phyloP scores from a whole-genome alignment of 2,329 filamentous ascomycete species.

The Hirsutella thompsonii region DNA sequence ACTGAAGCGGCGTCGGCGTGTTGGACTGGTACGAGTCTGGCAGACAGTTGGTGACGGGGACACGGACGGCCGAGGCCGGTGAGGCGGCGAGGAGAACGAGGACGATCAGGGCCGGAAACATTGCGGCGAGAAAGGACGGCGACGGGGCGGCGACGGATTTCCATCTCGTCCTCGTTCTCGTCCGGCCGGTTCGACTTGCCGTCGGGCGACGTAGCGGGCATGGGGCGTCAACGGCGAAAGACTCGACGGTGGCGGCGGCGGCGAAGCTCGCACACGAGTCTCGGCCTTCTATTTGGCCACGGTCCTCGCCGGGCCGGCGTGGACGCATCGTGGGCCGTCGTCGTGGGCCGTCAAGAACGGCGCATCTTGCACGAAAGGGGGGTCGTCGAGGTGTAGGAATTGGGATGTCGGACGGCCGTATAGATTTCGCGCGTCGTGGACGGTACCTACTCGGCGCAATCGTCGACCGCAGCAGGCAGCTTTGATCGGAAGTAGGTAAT shows the following conservation, averaged over 20 bases:
- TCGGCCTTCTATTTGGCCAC: background rate
- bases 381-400: no score
- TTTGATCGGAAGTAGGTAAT: no score
- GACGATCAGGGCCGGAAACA: constrained; percentile 20
- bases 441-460: no score
- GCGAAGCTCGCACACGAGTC: background rate
- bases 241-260: background rate
- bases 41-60: constrained; percentile 81
- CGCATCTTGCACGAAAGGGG: constrained; percentile 8
- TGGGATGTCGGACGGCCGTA: no score
- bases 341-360: constrained; percentile 8
- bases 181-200: background rate
- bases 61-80: constrained; percentile 47
- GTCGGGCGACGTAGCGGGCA: background rate
- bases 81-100: constrained; percentile 19
- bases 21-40: constrained; percentile 42
- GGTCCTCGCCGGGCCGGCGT: constrained; percentile 6
- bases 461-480: no score
- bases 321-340: constrained; percentile 3
- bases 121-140: constrained; percentile 8
- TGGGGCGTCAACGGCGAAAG: background rate
- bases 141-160: background rate
- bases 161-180: background rate
- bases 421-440: no score
- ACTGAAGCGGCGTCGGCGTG: constrained; percentile 57